phyloP scores from a whole-genome alignment of 1,284 basidiomycete species.

The Ceratorhiza oryzae-sativae region DNA sequence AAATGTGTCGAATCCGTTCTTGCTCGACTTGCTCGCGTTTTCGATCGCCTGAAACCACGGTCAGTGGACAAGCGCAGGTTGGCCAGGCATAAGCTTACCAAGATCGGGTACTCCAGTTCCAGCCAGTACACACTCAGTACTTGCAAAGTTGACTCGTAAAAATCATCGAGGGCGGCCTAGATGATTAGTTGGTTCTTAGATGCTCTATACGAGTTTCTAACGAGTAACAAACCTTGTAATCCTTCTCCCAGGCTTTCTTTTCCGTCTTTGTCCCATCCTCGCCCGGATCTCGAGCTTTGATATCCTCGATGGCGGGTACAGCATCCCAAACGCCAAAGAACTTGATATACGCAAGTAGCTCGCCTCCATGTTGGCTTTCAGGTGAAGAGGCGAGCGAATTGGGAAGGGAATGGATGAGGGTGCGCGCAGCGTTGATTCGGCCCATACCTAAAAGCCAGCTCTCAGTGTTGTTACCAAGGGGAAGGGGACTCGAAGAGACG shows the following conservation, averaged over 20 bases:
- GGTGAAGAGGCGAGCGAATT: constrained; percentile 54
- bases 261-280: constrained; percentile 57
- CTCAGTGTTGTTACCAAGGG: constrained; percentile 38
- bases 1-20: constrained; percentile 82
- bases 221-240: constrained; percentile 61
- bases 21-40: constrained; percentile 67
- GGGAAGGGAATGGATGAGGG: constrained; percentile 71
- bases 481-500: constrained; percentile 43
- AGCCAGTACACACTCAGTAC: constrained; percentile 59
- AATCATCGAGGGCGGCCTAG: constrained; percentile 50
- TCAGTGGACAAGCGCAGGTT: neutral
- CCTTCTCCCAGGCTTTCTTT: constrained; percentile 62
- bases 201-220: constrained; percentile 26
- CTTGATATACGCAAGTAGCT: constrained; percentile 75
- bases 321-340: constrained; percentile 75
- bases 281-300: constrained; percentile 64
- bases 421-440: constrained; percentile 72
- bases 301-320: constrained; percentile 58
- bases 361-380: constrained; percentile 59
- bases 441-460: constrained; percentile 64
- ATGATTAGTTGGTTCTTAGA: constrained; percentile 18
- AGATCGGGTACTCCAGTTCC: constrained; percentile 48
- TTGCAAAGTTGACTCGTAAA: constrained; percentile 51
- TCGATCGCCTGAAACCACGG: constrained; percentile 57
- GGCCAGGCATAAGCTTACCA: neutral